Conservation (phyloP, 257 asterid species). For the Scutellaria galericulata region DNA sequence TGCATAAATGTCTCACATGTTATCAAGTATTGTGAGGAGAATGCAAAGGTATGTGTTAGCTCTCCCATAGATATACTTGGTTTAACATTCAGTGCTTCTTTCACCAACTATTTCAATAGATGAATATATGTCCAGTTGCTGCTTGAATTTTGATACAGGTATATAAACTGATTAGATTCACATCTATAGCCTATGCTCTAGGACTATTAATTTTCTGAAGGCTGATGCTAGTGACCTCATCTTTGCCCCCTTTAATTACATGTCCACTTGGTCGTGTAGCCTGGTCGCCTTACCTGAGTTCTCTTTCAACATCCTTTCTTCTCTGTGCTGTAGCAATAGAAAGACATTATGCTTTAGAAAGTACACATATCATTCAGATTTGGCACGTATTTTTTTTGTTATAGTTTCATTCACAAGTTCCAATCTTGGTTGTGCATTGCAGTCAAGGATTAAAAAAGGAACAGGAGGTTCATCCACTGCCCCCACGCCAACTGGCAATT, state of each 20-base stretch:
- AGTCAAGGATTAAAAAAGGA: conserved; percentile 81
- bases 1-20: conserved; percentile 70
- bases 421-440: conserved; percentile 34
- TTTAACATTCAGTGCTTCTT: background rate
- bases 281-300: background rate
- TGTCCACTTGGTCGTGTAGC: too few species aligned
- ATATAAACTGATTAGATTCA: conserved; percentile 6
- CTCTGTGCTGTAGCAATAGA: background rate
- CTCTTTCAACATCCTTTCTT: background rate
- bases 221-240: background rate
- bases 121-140: background rate
- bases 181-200: background rate
- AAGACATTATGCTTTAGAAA: background rate
- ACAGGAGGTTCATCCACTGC: conserved; percentile 54
- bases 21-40: conserved; percentile 89
- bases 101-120: background rate
- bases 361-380: background rate
- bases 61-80: background rate
- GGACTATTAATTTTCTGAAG: conserved; percentile 8
- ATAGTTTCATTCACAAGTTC: background rate
- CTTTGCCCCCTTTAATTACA: background rate
- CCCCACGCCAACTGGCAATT: conserved; percentile 41
- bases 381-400: background rate
- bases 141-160: background rate
- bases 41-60: conserved; percentile 60